These are phyloP conservation scores for Echinochloa phyllopogon DNA, from an alignment of 176 grass and related monocot genomes.

Conservation along the genomic window DNA sequence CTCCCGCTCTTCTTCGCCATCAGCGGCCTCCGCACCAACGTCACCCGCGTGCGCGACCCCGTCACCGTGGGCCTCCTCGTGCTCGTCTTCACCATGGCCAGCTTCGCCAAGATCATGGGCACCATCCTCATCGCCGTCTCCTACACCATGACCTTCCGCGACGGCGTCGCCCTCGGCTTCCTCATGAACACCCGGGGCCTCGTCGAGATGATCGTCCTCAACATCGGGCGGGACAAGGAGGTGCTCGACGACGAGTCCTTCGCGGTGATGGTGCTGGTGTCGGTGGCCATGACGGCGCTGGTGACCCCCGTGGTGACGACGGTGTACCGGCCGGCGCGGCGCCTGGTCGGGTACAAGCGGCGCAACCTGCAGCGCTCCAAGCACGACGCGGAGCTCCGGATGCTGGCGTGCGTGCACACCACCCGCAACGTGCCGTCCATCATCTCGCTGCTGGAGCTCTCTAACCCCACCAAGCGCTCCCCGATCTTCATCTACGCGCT, in stretches of 20 bases:
- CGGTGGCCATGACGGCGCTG: conserved; percentile 61
- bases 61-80: conserved; percentile 55
- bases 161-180: conserved; percentile 72
- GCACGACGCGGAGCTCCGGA: conserved; percentile 77
- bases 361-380: conserved; percentile 71
- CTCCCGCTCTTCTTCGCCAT: conserved; percentile 32
- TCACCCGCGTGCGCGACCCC: conserved; percentile 46
- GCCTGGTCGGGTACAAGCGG: conserved; percentile 67
- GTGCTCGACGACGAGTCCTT: conserved; percentile 66
- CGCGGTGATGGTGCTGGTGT: conserved; percentile 62
- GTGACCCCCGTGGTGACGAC: conserved; percentile 63
- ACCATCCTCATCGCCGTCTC: conserved; percentile 63
- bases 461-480: conserved; percentile 68
- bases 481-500: conserved; percentile 81
- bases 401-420: conserved; percentile 80
- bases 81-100: conserved; percentile 69
- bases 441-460: conserved; percentile 66
- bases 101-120: conserved; percentile 71
- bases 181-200: conserved; percentile 79
- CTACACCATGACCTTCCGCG: conserved; percentile 63
- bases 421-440: conserved; percentile 77
- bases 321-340: conserved; percentile 52
- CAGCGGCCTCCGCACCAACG: conserved; percentile 26
- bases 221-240: conserved; percentile 79
- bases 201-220: conserved; percentile 74